Evolutionary conservation across 2,329 filamentous ascomycete species (phyloP), one percentile per base, ranked within the genome.

Genomic region (Aspergillus awamori): DNA sequence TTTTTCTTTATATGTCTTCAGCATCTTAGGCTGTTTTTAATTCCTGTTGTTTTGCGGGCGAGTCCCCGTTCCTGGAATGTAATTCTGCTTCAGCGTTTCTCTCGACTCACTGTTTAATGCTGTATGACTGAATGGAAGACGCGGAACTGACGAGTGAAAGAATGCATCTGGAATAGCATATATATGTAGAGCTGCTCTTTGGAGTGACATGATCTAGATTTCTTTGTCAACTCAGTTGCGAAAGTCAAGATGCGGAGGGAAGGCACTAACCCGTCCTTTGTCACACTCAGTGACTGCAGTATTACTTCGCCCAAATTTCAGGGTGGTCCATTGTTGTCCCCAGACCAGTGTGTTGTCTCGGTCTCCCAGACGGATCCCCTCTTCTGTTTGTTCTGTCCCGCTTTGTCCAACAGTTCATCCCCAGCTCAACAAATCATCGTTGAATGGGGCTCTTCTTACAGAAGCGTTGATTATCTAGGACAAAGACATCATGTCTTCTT

Each of bases 61-160:
- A 24, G 36, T 60, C 33, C 52, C 62, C 64, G 58, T 60, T 55
- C 53, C 56, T 49, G 59, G 62, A 65, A 63, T 65, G 56, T 60
- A 60, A 64, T 61, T 52, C 58, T 58, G 39, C 57, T 60, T 58
- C 36, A 36, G 48, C 53, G 20, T 38, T 58, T 63, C 30, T 56
- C 33, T 59, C 41, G 8, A 38, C 39, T 61, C 52, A 38, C 26
- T 60, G 22, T 53, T 49, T 63, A 57, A 63, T 65, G 52, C 41
- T 59, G 52, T 59, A 65, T 58, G 49, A 57, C 47, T 63, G 51
- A 51, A 51, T 51, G 47, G 47, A 51, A 51, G 47, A 51, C 26
- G 47, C 47, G 26, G 47, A 51, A 30, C 26, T 22, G 26, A 51
- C n/a, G 47, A 51, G 26, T 11, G 47, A 28, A 51, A 17, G 47